Percentiles rank a stretch among this genome's conserved stretches.
phyloP scores from a whole-genome alignment of 192 early-diverging fungal species.

The Mortierella antarctica region DNA sequence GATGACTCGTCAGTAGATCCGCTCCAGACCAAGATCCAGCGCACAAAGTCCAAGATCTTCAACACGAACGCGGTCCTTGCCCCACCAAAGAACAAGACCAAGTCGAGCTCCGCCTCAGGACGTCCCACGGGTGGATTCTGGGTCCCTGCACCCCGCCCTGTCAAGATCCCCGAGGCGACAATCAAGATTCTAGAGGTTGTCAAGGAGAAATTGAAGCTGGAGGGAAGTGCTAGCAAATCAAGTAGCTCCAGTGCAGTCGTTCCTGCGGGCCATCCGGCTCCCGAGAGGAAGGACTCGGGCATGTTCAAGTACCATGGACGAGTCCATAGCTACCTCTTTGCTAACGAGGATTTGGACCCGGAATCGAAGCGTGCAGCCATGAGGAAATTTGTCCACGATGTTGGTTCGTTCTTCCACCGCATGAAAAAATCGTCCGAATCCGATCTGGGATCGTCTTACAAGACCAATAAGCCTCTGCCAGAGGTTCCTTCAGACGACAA shows the following conservation, averaged over 20 bases:
- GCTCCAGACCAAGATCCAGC: slow-evolving; percentile 12
- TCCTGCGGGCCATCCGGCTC: neutral
- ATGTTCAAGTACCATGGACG: slow-evolving; percentile 33
- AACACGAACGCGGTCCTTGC: slow-evolving; percentile 16
- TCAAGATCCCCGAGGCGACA: slow-evolving; percentile 45
- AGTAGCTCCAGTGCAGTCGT: slow-evolving; percentile 4
- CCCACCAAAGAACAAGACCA: slow-evolving; percentile 48
- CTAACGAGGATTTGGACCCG: slow-evolving; percentile 1
- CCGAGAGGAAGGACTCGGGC: slow-evolving; percentile 13
- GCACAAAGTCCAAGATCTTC: slow-evolving; percentile 26
- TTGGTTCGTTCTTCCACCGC: slow-evolving; percentile 10
- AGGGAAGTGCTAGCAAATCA: neutral
- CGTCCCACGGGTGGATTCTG: slow-evolving; percentile 39
- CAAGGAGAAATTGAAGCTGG: slow-evolving; percentile 12
- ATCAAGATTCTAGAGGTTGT: slow-evolving; percentile 13
- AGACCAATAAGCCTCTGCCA: slow-evolving; percentile 19
- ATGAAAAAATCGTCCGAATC: slow-evolving; percentile 7
- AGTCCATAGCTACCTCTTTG: slow-evolving; percentile 22
- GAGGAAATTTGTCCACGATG: slow-evolving; percentile 5
- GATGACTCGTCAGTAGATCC: neutral
- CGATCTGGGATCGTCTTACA: neutral
- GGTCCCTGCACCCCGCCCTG: slow-evolving; percentile 29
- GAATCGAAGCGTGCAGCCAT: slow-evolving; percentile 19
- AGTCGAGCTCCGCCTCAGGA: slow-evolving; percentile 3
- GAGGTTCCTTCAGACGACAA: slow-evolving; percentile 15